A percentile compares a stretch with the other conserved stretches of the same genome.
These are phyloP conservation scores for Cyathus striatus DNA, from an alignment of 768 basidiomycete genomes.

Conservation along the genomic window DNA sequence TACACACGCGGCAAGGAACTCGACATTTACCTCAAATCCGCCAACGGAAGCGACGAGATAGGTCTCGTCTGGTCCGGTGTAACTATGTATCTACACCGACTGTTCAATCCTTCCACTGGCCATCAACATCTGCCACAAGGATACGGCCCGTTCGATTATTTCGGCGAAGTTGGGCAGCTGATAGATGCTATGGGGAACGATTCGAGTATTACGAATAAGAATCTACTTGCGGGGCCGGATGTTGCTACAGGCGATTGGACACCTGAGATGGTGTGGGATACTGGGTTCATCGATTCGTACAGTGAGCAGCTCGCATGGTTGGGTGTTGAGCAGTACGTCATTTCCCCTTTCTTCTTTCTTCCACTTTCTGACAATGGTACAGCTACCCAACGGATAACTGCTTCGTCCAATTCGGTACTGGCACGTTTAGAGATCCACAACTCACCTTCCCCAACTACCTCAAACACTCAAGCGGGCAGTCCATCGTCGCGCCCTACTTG, in stretches of 20 bases:
- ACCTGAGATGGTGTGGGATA: constrained; percentile 48
- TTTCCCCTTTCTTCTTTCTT: constrained; percentile 10
- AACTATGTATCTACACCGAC: too few relatives aligned
- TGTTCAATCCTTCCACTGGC: too few relatives aligned
- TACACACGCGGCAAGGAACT: too few relatives aligned
- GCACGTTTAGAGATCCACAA: constrained; percentile 37
- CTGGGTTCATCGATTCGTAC: constrained; percentile 44
- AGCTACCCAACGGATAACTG: constrained; percentile 66
- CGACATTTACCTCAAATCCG: too few relatives aligned
- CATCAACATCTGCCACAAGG: too few relatives aligned
- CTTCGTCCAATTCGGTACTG: constrained; percentile 40
- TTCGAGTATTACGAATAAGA: constrained; percentile 23
- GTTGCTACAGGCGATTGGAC: constrained; percentile 48
- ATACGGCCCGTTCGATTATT: constrained; percentile 32
- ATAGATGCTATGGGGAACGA: constrained; percentile 38
- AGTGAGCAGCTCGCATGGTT: constrained; percentile 33
- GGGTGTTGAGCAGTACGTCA: constrained; percentile 53
- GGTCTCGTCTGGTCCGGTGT: too few relatives aligned
- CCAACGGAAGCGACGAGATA: too few relatives aligned
- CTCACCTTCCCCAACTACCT: constrained; percentile 54
- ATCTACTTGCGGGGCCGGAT: constrained; percentile 55
- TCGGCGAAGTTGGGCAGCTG: constrained; percentile 47
- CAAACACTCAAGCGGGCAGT: constrained; percentile 49
- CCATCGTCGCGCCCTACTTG: constrained; percentile 47
- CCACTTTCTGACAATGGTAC: constrained; percentile 23